phyloP scores from a whole-genome alignment of 192 early-diverging fungal genomes.

The Backusella westeae region DNA sequence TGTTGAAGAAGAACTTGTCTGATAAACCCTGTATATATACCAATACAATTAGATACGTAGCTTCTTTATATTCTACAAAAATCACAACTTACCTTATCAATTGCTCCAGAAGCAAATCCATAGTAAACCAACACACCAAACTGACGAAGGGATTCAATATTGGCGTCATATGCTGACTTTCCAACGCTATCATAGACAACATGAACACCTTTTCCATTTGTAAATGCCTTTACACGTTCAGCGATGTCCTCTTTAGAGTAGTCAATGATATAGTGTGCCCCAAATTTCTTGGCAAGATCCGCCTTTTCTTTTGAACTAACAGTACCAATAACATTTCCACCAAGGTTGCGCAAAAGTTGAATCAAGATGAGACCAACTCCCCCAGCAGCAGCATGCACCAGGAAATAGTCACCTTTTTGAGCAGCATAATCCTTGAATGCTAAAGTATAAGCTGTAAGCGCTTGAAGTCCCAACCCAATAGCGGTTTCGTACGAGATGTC shows the following conservation, averaged over 20 bases:
- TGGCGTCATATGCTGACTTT: slow-evolving; percentile 73
- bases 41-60: no score
- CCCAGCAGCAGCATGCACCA: slow-evolving; percentile 90
- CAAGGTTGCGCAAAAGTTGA: slow-evolving; percentile 70
- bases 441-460: slow-evolving; percentile 77
- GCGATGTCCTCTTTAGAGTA: slow-evolving; percentile 66
- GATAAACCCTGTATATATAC: no score
- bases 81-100: slow-evolving; percentile 51
- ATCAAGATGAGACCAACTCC: slow-evolving; percentile 81
- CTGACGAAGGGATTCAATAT: slow-evolving; percentile 59
- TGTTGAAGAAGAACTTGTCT: no score
- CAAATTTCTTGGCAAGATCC: slow-evolving; percentile 51
- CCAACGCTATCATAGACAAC: slow-evolving; percentile 90
- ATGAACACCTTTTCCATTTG: slow-evolving; percentile 69
- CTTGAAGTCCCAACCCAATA: slow-evolving; percentile 73
- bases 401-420: slow-evolving; percentile 68
- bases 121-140: slow-evolving; percentile 81
- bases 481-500: slow-evolving; percentile 54
- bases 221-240: slow-evolving; percentile 69
- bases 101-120: slow-evolving; percentile 85
- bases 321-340: slow-evolving; percentile 91
- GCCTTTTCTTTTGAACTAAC: slow-evolving; percentile 73
- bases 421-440: slow-evolving; percentile 69
- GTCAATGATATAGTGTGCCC: slow-evolving; percentile 74
- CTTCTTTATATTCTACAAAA: no score